Evolutionary conservation across 139 green algal genomes (phyloP).

Genomic region (Chlorella sp.): DNA sequence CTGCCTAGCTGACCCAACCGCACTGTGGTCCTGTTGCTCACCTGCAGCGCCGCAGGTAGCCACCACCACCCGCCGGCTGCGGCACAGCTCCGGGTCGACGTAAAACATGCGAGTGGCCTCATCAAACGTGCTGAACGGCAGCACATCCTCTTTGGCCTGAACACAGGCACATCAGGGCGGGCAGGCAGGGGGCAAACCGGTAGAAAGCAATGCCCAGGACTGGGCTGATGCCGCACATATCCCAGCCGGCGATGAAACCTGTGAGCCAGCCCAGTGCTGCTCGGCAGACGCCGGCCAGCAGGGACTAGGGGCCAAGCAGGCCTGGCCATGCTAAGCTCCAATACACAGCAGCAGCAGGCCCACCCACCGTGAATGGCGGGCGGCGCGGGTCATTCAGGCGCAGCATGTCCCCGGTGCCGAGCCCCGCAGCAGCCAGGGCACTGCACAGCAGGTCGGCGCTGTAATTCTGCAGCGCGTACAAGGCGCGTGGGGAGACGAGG

Average conservation of each 20-base stretch:
- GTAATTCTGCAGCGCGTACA: constrained; percentile 54
- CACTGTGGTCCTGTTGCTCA: too few relatives aligned
- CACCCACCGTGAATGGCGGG: constrained; percentile 26
- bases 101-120: constrained; percentile 28
- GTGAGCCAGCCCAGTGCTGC: too few relatives aligned
- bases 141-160: constrained; percentile 54
- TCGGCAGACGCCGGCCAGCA: too few relatives aligned
- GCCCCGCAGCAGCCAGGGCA: constrained; percentile 40
- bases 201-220: too few relatives aligned
- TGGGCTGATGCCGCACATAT: too few relatives aligned
- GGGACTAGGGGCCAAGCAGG: background rate
- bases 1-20: too few relatives aligned
- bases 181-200: too few relatives aligned
- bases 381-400: constrained; percentile 63
- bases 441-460: constrained; percentile 62
- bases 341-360: too few relatives aligned
- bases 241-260: too few relatives aligned
- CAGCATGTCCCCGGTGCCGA: constrained; percentile 39
- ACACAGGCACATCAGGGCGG: too few relatives aligned
- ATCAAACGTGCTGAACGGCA: constrained; percentile 39
- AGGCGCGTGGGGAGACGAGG: constrained; percentile 46
- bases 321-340: background rate
- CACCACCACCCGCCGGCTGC: constrained; percentile 40
- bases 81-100: constrained; percentile 27
- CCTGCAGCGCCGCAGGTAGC: constrained; percentile 54